phyloP scores from a whole-genome alignment of 1,284 basidiomycete species.

The Porodaedalea pini region DNA sequence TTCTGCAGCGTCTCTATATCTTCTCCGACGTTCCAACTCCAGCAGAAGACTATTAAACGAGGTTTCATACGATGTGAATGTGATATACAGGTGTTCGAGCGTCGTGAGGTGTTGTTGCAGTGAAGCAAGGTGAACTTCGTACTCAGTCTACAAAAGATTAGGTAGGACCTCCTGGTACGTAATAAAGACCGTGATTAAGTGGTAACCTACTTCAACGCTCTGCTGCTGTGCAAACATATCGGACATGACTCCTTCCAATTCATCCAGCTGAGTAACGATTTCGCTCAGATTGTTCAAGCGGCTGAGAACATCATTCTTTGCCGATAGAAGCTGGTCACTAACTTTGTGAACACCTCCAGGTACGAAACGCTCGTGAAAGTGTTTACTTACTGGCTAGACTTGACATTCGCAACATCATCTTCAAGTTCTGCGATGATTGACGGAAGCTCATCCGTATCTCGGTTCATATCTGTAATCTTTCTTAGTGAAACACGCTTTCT shows the following conservation, averaged over 20 bases:
- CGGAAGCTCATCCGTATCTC: slow-evolving; percentile 72
- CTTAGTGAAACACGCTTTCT: not conserved
- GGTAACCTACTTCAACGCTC: slow-evolving; percentile 50
- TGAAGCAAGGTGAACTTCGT: slow-evolving; percentile 47
- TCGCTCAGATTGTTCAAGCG: slow-evolving; percentile 46
- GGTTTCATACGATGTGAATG: slow-evolving; percentile 61
- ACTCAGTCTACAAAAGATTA: slow-evolving; percentile 40
- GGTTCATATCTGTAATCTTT: slow-evolving; percentile 57
- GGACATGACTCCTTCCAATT: slow-evolving; percentile 71
- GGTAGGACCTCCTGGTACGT: not conserved
- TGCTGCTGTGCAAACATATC: slow-evolving; percentile 71
- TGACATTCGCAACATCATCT: slow-evolving; percentile 47
- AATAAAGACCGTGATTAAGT: not conserved
- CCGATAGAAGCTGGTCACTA: slow-evolving; percentile 48
- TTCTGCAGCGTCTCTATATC: slow-evolving; percentile 61
- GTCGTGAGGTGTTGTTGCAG: slow-evolving; percentile 59
- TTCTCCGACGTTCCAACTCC: slow-evolving; percentile 65
- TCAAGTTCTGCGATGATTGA: slow-evolving; percentile 70
- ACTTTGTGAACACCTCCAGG: slow-evolving; percentile 5
- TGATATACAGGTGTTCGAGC: slow-evolving; percentile 59
- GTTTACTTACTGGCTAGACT: slow-evolving; percentile 51
- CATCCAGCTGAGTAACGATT: slow-evolving; percentile 63
- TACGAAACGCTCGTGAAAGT: not conserved
- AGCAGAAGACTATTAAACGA: slow-evolving; percentile 69
- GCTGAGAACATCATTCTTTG: slow-evolving; percentile 41